Evolutionary conservation across 177 flowering plant genomes (phyloP), one percentile per base, ranked within the genome.

Genomic region (Tripterygium wilfordii): DNA sequence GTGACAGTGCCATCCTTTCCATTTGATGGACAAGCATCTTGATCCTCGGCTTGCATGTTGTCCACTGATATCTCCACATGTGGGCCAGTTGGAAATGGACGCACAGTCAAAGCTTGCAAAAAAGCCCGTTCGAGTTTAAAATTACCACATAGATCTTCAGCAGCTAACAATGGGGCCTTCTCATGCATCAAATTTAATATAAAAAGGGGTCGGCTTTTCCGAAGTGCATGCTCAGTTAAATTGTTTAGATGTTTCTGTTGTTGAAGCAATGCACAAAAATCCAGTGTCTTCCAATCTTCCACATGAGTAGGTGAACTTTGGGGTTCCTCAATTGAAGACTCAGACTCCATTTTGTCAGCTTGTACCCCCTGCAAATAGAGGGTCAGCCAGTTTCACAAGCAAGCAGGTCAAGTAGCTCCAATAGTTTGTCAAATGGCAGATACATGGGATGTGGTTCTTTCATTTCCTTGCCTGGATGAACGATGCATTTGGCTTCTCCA

Each of bases 161-260:
- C 61, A n/a, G 28, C 38, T 67, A 71, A 42, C 48, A 72, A 40
- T 12, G 65, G 36, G 15, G 47, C 40, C 63, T 84, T 89, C 64
- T 89, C 95, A 67, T 84, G 86, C 80, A 76, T 67, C 33, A 89
- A 49, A 61, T 89, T 89, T 42, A 63, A 64, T 53, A 92, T 75
- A 22, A 86, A 63, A 64, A 89, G 56, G 1, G 97, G 96, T 58
- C 79, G 81, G 51, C 78, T 88, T 69, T 81, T 92, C 47, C 74
- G 64, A 49, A 92, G 95, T 46, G 96, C 91, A 48, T 66, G 86
- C 21, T 88, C 94, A 13, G 96, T 92, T 53, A 80, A 53, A 63
- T 56, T 73, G 47, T 57, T 30, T 31, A 92, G 72, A 74, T 73
- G 55, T 60, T 77, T 86, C 59, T 79, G 87, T 45, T 75, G 87